Evolutionary conservation across 352 stramenopile species (phyloP), one percentile per base, ranked within the genome.

Genomic region (Pythium graminicola): DNA sequence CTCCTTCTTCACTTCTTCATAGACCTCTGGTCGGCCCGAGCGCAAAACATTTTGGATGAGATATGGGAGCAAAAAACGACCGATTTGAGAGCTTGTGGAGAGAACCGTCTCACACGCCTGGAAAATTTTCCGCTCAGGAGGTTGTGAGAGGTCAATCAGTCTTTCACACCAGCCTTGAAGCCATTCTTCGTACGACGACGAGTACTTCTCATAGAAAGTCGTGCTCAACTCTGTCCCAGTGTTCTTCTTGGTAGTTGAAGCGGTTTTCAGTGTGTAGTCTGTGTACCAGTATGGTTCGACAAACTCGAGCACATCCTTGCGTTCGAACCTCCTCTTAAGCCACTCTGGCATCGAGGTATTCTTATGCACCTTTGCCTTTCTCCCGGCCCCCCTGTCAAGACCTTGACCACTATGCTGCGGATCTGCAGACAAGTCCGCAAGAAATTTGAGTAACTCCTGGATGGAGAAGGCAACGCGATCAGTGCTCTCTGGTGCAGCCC

Each of bases 221-320:
- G 67, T 69, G 36, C 53, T 52, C 47, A 41, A 40, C 61, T 60
- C 13, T 61, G 14, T 23, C 49, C 60, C 44, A 31, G 53, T 39
- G 71, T 54, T 57, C 19, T 35, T 58, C 20, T 54, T 56, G 28
- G 28, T 62, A 8, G 29, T n/a, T n/a, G n/a, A n/a, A n/a, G n/a
- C n/a, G n/a, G n/a, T n/a, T n/a, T n/a, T 23, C 2, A 90, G 31
- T 2, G 56, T 61, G 56, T 96, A 96, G 32, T 89, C 85, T 23
- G 85, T 93, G 35, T 79, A 86, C 86, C 85, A 96, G 47, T 95
- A 96, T 9, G 85, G 86, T 40, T 90, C 81, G 7, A 95, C 72
- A 51, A 93, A 86, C 57, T 96, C 79, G 32, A 95, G 60, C 6
- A 95, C 76, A 36, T 89, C 72, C 54, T 89, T 89, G 19, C 78